phyloP scores from a whole-genome alignment of 139 green algal species.

The Picochlorum sp. region DNA sequence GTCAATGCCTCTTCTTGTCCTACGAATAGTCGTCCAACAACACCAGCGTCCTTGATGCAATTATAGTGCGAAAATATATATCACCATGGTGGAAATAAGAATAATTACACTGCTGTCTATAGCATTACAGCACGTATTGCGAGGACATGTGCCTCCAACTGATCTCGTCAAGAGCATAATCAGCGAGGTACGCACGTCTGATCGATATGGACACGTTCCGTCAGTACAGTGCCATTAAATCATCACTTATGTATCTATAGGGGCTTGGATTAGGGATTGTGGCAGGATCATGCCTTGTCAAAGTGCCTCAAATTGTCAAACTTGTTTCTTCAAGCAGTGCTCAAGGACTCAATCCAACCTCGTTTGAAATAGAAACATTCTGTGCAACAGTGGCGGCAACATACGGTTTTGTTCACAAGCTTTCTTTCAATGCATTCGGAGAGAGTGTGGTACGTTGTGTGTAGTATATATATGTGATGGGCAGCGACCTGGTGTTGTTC shows the following conservation, averaged over 20 bases:
- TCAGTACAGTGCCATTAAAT: neutral
- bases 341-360: slow-evolving; percentile 49
- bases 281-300: slow-evolving; percentile 52
- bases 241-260: slow-evolving; percentile 23
- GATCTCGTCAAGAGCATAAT: slow-evolving; percentile 17
- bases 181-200: slow-evolving; percentile 14
- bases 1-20: too few relatives aligned
- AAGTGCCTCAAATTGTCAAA: slow-evolving; percentile 66
- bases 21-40: too few relatives aligned
- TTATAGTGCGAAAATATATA: neutral
- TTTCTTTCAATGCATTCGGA: slow-evolving; percentile 72
- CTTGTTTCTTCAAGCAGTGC: slow-evolving; percentile 44
- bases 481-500: too few relatives aligned
- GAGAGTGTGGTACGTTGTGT: slow-evolving; percentile 54
- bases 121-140: slow-evolving; percentile 1
- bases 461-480: too few relatives aligned
- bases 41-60: neutral
- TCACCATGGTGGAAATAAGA: neutral
- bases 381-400: slow-evolving; percentile 48
- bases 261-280: slow-evolving; percentile 62
- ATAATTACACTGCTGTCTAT: neutral
- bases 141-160: slow-evolving; percentile 10
- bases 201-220: too few relatives aligned
- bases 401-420: slow-evolving; percentile 56
- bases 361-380: slow-evolving; percentile 70